Evolutionary conservation across 1,139 yeast species (phyloP), one percentile per base, ranked within the genome.

Genomic region (Eremothecium cymbalariae): DNA sequence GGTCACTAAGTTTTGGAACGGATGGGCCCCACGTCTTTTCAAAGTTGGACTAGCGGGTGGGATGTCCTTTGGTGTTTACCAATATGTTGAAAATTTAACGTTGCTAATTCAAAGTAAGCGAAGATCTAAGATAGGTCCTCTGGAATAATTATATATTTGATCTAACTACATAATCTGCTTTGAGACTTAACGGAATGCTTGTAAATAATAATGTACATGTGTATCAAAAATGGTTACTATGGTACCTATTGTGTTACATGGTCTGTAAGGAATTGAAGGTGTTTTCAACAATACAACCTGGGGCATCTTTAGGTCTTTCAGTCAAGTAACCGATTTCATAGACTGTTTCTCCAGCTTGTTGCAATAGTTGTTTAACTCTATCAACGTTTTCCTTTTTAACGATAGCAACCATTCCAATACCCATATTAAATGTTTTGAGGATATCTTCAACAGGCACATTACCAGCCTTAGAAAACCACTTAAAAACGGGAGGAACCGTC

Each of bases 331-430:
- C 99, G 54, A 93, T 85, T 34, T 68, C 68, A 54, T 74, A 77
- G 4, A 88, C 90, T 7, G 67, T 72, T 65, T 90, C 96, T 28
- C 88, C 85, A 29, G 74, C 77, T 37, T 65, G 63, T 47, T 66
- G 61, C 43, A 90, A 68, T 44, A 72, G 64, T 39, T 64, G 55
- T 33, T 67, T 64, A 12, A 78, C 80, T 44, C 65, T 63, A 2
- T 67, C 74, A 15, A 74, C 95, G 38, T 82, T 72, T 39, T 69
- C 75, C 37, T 57, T 52, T 50, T 70, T 72, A 22, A 85, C 96
- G 51, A 90, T 81, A 34, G 82, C 74, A 25, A 85, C 90, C 98
- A 93, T 93, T 52, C 98, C 99, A 49, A 93, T 73, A 63, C 99
- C 99, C 71, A 88, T 72, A 62, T 93, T 93, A 59, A 93, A 73